A percentile compares a stretch with the other conserved stretches of the same genome.
These are phyloP conservation scores for Plectranthus barbatus DNA, from an alignment of 257 asterid genomes.

Conservation along the genomic window DNA sequence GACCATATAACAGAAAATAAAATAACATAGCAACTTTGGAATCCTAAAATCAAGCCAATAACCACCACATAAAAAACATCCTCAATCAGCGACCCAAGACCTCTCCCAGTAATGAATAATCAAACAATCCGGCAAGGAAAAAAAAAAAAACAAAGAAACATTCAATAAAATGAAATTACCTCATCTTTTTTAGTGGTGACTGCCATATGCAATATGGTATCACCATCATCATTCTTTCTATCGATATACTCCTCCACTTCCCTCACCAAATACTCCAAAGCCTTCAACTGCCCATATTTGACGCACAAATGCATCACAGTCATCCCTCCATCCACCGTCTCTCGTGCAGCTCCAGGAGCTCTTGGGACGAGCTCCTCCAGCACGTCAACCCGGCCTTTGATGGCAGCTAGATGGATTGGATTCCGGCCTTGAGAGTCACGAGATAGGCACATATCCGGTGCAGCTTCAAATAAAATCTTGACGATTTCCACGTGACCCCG, in stretches of 20 bases:
- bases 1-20: too few relatives aligned
- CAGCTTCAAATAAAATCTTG: constrained; percentile 2
- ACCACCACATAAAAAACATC: too few relatives aligned
- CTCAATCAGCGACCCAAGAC: too few relatives aligned
- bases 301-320: constrained; percentile 43
- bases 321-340: constrained; percentile 21
- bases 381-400: constrained; percentile 30
- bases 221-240: constrained; percentile 29
- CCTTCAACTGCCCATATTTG: constrained; percentile 19
- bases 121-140: neutral
- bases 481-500: constrained; percentile 29
- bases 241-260: constrained; percentile 9
- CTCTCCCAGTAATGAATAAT: neutral
- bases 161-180: constrained; percentile 27
- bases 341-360: constrained; percentile 29
- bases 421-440: constrained; percentile 44
- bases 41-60: too few relatives aligned
- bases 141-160: neutral
- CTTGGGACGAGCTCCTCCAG: constrained; percentile 11
- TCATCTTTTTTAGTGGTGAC: constrained; percentile 15
- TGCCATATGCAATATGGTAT: constrained; percentile 34
- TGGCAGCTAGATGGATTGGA: constrained; percentile 48
- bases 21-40: too few relatives aligned
- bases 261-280: constrained; percentile 23
- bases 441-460: constrained; percentile 33